A percentile compares a stretch with the other conserved stretches of the same genome.
Conservation (phyloP, 108 stramenopile species). For the Craspedostauros australis region DNA sequence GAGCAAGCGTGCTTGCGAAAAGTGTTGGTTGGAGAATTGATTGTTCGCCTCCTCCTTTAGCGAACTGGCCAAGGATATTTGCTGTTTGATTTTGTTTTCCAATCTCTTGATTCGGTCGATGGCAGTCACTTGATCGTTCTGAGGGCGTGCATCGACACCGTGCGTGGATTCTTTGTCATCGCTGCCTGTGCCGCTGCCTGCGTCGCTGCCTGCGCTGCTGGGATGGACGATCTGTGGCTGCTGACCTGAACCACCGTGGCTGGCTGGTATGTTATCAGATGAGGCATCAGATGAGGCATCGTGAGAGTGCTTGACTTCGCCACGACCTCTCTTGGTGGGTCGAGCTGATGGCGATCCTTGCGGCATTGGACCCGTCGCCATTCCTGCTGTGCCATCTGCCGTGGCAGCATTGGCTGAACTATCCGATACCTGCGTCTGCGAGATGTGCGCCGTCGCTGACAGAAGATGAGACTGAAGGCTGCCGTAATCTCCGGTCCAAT, state of each 20-base stretch:
- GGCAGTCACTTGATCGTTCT: neutral
- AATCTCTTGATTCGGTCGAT: neutral
- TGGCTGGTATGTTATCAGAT: too few relatives aligned
- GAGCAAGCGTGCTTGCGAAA: constrained; percentile 28
- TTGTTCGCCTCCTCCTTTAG: constrained; percentile 48
- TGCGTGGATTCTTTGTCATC: neutral
- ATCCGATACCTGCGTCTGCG: too few relatives aligned
- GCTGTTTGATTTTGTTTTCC: neutral
- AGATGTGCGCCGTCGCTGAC: constrained; percentile 16
- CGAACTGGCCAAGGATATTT: constrained; percentile 14
- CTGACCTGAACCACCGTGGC: too few relatives aligned
- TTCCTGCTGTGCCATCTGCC: neutral
- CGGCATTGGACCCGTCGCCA: neutral
- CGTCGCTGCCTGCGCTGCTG: too few relatives aligned
- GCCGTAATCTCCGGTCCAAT: constrained; percentile 52
- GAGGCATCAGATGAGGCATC: too few relatives aligned
- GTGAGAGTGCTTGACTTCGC: too few relatives aligned
- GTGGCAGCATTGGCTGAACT: neutral
- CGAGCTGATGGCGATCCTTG: too few relatives aligned
- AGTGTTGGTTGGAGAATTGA: constrained; percentile 28
- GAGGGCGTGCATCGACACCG: neutral
- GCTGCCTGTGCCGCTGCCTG: neutral
- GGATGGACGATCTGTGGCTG: too few relatives aligned
- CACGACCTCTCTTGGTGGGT: constrained; percentile 1
- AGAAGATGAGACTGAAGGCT: constrained; percentile 42